Conservation (phyloP, 495 filamentous ascomycete genomes). For the Massariosphaeria phaeospora region DNA sequence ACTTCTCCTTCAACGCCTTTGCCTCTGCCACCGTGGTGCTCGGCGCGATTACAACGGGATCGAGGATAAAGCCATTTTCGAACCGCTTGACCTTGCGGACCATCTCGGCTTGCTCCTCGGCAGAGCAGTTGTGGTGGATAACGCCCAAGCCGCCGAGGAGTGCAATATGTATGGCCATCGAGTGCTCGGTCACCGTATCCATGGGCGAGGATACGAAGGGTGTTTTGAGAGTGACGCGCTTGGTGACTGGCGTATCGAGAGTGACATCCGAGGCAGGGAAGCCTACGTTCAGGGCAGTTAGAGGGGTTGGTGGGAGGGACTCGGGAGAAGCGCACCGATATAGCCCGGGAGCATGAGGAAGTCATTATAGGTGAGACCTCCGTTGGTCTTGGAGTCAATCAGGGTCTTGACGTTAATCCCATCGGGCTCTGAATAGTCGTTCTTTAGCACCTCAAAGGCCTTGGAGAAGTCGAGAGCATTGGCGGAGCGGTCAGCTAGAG, state of each 20-base stretch:
- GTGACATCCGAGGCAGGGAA: slow-evolving; percentile 87
- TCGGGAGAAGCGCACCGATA: slow-evolving; percentile 51
- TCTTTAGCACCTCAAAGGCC: slow-evolving; percentile 71
- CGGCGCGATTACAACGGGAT: slow-evolving; percentile 87
- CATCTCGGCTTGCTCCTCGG: slow-evolving; percentile 96
- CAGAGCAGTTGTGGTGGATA: slow-evolving; percentile 98
- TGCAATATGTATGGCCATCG: slow-evolving; percentile 99
- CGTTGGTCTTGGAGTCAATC: slow-evolving; percentile 78
- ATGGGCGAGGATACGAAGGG: slow-evolving; percentile 96
- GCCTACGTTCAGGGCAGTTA: slow-evolving; percentile 41
- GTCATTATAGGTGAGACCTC: slow-evolving; percentile 84
- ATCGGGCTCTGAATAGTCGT: slow-evolving; percentile 68
- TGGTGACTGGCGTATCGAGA: slow-evolving; percentile 88
- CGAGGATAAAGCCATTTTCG: slow-evolving; percentile 97
- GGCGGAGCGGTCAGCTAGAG: slow-evolving; percentile 37
- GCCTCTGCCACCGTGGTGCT: slow-evolving; percentile 86
- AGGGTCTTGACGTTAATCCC: slow-evolving; percentile 78
- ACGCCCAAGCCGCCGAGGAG: slow-evolving; percentile 93
- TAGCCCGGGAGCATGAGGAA: slow-evolving; percentile 64
- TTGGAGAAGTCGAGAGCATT: slow-evolving; percentile 53
- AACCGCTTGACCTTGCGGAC: slow-evolving; percentile 98
- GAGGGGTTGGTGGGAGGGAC: not conserved
- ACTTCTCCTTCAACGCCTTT: slow-evolving; percentile 88
- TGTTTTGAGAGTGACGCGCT: slow-evolving; percentile 87
- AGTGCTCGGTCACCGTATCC: slow-evolving; percentile 98